Conservation (phyloP, 1,284 basidiomycete genomes). For the Schizopora paradoxa region DNA sequence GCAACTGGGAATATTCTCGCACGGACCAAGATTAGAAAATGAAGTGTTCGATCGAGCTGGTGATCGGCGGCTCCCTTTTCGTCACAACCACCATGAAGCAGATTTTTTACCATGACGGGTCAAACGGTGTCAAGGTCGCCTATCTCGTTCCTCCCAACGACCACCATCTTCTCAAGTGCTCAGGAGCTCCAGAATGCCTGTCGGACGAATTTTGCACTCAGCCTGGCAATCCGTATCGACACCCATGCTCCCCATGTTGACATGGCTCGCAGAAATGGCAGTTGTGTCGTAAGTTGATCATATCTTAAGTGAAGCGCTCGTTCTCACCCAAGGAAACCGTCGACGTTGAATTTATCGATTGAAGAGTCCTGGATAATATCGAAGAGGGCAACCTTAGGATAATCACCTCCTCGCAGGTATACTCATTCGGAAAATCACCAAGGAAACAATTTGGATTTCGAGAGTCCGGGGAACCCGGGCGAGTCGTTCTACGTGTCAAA, state of each 20-base stretch:
- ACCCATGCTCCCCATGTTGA: no score
- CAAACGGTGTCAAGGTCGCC: no score
- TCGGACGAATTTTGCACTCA: no score
- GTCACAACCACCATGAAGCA: no score
- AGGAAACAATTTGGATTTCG: background rate
- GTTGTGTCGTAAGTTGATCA: slow-evolving; percentile 37
- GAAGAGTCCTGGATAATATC: slow-evolving; percentile 46
- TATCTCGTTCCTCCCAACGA: background rate
- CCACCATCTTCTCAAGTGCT: no score
- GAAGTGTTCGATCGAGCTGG: no score
- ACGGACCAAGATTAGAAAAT: no score
- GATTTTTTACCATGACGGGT: no score
- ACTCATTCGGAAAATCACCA: slow-evolving; percentile 36
- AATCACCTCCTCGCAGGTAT: slow-evolving; percentile 38
- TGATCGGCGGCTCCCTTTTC: no score
- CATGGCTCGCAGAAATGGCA: slow-evolving; percentile 40
- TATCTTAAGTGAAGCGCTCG: background rate
- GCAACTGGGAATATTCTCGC: no score
- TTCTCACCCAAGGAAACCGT: background rate
- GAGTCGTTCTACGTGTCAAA: slow-evolving; percentile 50
- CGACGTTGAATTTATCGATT: slow-evolving; percentile 6
- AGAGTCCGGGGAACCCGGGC: slow-evolving; percentile 4
- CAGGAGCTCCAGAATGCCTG: no score
- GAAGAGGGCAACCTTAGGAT: slow-evolving; percentile 43
- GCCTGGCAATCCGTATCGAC: no score